Evolutionary conservation across 2,329 filamentous ascomycete species (phyloP), one percentile per base, ranked within the genome.

Genomic region (Talaromyces albobiverticillius): DNA sequence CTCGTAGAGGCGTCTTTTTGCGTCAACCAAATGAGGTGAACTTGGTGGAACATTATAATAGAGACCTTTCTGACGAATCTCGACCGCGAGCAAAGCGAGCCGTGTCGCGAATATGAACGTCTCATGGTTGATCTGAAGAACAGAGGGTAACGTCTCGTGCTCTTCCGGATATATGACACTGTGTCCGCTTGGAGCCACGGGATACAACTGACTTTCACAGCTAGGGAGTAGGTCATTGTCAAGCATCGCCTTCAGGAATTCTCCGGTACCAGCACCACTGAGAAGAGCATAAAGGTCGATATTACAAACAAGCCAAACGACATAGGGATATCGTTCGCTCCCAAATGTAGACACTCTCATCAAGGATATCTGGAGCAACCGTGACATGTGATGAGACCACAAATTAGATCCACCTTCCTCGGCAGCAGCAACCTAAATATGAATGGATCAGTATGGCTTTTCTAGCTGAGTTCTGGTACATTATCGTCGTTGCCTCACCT

Each of bases 251-350:
- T 70, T 70, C 7, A 79, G 68, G 61, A 82, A 80, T 13, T 76
- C 73, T 46, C 80, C 79, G 0, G 66, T 72, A 2, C 80, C 79
- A 40, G 74, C 75, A 11, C 78, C 79, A 51, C 79, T 78, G 45
- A 84, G 62, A 29, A 81, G 72, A 13, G 79, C 79, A 58, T 82
- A 77, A n/a, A 81, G 68, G 59, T 84, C 82, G 42, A 84, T 76
- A 53, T 74, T 74, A 60, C 76, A 77, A 34, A 82, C 73, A 65
- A 74, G 77, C 79, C 80, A 82, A 14, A 82, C 64, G 4, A 83
- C 71, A 58, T 79, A 80, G 2, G 76, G 75, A 55, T 77, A 77
- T 25, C 70, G 69, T 57, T 81, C 79, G 3, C 64, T 67, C 9
- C 51, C 55, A 53, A 73, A 67, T n/a, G 72, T 65, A n/a, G 76